Percentiles rank a stretch among this genome's conserved stretches.
phyloP scores from a whole-genome alignment of 108 stramenopile genomes.

The Skeletonema potamos region DNA sequence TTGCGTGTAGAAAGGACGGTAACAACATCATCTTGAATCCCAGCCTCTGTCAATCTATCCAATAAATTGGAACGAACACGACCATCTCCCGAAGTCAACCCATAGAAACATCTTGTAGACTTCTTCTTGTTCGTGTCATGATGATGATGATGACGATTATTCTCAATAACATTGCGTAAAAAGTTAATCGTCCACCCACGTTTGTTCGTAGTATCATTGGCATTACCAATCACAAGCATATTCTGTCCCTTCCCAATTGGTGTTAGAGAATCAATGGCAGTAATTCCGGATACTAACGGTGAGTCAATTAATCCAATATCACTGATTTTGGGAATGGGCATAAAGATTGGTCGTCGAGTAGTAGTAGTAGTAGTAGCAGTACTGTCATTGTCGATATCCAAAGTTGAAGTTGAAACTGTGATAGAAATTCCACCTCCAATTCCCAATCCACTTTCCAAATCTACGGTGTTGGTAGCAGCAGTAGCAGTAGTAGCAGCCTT shows the following conservation, averaged over 20 bases:
- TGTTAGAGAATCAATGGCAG: slow-evolving; percentile 84
- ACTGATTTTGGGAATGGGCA: slow-evolving; percentile 76
- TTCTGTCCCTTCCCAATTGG: slow-evolving; percentile 91
- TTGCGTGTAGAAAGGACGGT: slow-evolving; percentile 48
- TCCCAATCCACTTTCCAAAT: neutral
- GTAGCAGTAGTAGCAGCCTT: neutral
- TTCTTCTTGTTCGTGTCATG: neutral
- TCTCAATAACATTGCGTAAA: slow-evolving; percentile 36
- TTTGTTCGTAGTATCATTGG: slow-evolving; percentile 40
- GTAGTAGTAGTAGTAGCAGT: neutral
- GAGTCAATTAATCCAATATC: slow-evolving; percentile 87
- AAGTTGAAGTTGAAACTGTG: slow-evolving; percentile 1
- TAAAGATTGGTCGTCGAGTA: slow-evolving; percentile 64
- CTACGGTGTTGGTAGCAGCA: neutral
- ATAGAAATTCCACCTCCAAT: slow-evolving; percentile 4
- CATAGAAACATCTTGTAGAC: slow-evolving; percentile 85
- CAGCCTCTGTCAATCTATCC: slow-evolving; percentile 44
- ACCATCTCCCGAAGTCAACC: slow-evolving; percentile 41
- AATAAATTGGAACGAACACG: slow-evolving; percentile 35
- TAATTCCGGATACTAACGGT: slow-evolving; percentile 80
- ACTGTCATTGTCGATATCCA: neutral
- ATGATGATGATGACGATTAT: neutral
- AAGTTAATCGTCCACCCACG: slow-evolving; percentile 50
- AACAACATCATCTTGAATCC: slow-evolving; percentile 57
- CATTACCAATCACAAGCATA: slow-evolving; percentile 81